phyloP scores from a whole-genome alignment of 2,329 filamentous ascomycete species.

The Beauveria caledonica region DNA sequence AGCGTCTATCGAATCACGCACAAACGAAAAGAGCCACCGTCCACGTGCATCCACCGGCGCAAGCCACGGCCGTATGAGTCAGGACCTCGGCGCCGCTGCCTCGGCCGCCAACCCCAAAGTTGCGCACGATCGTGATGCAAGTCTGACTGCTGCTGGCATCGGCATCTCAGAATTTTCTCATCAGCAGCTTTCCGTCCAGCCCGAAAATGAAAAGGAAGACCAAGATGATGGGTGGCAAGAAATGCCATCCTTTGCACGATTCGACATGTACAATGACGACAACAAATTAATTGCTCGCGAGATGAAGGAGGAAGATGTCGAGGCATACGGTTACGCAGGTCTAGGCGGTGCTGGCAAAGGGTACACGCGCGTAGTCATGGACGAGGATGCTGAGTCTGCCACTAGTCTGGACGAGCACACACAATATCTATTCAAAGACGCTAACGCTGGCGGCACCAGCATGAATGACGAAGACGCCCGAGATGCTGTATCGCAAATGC shows the following conservation, averaged over 20 bases:
- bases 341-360: constrained; percentile 88
- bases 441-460: constrained; percentile 48
- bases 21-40: neutral
- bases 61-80: constrained; percentile 2
- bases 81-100: neutral
- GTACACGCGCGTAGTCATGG: constrained; percentile 89
- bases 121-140: constrained; percentile 29
- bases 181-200: constrained; percentile 59
- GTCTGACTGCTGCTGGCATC: constrained; percentile 28
- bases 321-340: constrained; percentile 60
- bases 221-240: constrained; percentile 77
- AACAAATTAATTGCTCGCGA: constrained; percentile 80
- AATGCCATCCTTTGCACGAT: constrained; percentile 89
- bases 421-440: constrained; percentile 83
- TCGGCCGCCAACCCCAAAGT: constrained; percentile 8
- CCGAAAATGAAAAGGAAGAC: constrained; percentile 42
- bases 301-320: constrained; percentile 61
- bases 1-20: neutral
- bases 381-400: constrained; percentile 87
- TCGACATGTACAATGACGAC: constrained; percentile 94
- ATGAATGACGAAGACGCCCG: constrained; percentile 73
- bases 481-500: constrained; percentile 82
- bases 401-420: constrained; percentile 98
- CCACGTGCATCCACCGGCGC: constrained; percentile 1
- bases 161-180: constrained; percentile 82